These are phyloP conservation scores for Neocucurbitaria cava DNA, from an alignment of 2,329 filamentous ascomycete species.

Conservation along the genomic window DNA sequence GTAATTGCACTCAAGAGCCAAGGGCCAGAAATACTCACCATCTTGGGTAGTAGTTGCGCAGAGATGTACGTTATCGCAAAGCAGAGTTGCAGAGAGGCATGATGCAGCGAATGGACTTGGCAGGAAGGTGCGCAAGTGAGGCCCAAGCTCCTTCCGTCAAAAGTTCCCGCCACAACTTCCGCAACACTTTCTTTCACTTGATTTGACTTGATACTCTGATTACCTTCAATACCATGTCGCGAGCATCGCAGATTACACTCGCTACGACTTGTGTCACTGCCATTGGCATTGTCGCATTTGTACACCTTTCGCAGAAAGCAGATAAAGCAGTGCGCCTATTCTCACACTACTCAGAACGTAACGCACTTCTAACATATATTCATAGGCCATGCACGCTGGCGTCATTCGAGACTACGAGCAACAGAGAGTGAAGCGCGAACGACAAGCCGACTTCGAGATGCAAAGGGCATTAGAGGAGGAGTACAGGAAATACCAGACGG, in stretches of 20 bases:
- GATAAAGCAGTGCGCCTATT: constrained; percentile 75
- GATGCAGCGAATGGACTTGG: constrained; percentile 36
- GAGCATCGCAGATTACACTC: constrained; percentile 85
- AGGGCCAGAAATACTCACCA: constrained; percentile 24
- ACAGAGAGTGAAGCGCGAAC: constrained; percentile 86
- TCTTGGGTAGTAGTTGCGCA: constrained; percentile 25
- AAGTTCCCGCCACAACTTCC: constrained; percentile 19
- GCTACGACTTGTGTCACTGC: constrained; percentile 78
- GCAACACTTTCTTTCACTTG: constrained; percentile 2
- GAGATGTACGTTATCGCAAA: constrained; percentile 26
- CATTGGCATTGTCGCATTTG: constrained; percentile 77
- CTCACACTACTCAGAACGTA: constrained; percentile 4
- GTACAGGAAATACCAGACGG: constrained; percentile 86
- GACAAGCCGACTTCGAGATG: constrained; percentile 93
- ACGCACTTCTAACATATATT: constrained; percentile 25
- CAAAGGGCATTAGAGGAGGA: constrained; percentile 85
- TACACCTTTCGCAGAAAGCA: constrained; percentile 85
- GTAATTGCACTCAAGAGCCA: neutral
- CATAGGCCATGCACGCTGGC: constrained; percentile 90
- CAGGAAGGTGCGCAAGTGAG: constrained; percentile 22
- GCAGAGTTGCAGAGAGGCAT: constrained; percentile 28
- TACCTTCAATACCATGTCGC: constrained; percentile 71
- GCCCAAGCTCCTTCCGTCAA: constrained; percentile 41
- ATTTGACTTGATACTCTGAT: constrained; percentile 1
- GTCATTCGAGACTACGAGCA: constrained; percentile 95